These are phyloP conservation scores for Metschnikowia peoriensis DNA, from an alignment of 805 yeast genomes.

Conservation along the genomic window DNA sequence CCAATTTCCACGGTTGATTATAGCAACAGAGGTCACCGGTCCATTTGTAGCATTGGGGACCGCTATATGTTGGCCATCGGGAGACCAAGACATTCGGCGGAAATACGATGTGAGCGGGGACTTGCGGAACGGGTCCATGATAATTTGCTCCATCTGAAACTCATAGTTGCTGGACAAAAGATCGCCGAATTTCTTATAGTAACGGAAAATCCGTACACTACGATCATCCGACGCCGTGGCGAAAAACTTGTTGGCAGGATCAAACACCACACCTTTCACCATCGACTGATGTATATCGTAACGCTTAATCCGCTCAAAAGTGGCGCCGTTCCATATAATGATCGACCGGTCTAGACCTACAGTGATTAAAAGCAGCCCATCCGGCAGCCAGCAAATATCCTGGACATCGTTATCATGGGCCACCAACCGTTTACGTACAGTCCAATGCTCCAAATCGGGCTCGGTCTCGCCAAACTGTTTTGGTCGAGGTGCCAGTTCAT, in stretches of 20 bases:
- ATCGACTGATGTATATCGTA: constrained; percentile 92
- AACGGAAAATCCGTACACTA: constrained; percentile 82
- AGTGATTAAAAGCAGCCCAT: constrained; percentile 82
- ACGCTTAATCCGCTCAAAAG: constrained; percentile 84
- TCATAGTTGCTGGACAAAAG: constrained; percentile 62
- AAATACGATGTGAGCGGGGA: constrained; percentile 93
- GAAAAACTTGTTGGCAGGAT: constrained; percentile 96
- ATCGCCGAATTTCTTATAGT: constrained; percentile 55
- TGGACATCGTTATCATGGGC: constrained; percentile 98
- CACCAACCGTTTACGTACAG: constrained; percentile 84
- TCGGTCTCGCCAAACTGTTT: constrained; percentile 68
- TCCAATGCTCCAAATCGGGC: constrained; percentile 86
- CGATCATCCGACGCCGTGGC: constrained; percentile 97
- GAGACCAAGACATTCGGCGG: constrained; percentile 83
- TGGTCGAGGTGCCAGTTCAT: constrained; percentile 51
- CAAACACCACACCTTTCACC: constrained; percentile 95
- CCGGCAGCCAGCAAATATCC: constrained; percentile 98
- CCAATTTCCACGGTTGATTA: constrained; percentile 79
- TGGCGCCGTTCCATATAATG: constrained; percentile 89
- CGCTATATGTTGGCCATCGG: constrained; percentile 84
- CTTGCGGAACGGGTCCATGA: constrained; percentile 79
- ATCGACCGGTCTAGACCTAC: constrained; percentile 94
- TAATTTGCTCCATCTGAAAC: constrained; percentile 81
- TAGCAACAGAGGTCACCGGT: constrained; percentile 70
- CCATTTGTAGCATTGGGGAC: constrained; percentile 86